These are phyloP conservation scores for Globisporangium irregulare DNA, from an alignment of 352 stramenopile species.

Conservation along the genomic window DNA sequence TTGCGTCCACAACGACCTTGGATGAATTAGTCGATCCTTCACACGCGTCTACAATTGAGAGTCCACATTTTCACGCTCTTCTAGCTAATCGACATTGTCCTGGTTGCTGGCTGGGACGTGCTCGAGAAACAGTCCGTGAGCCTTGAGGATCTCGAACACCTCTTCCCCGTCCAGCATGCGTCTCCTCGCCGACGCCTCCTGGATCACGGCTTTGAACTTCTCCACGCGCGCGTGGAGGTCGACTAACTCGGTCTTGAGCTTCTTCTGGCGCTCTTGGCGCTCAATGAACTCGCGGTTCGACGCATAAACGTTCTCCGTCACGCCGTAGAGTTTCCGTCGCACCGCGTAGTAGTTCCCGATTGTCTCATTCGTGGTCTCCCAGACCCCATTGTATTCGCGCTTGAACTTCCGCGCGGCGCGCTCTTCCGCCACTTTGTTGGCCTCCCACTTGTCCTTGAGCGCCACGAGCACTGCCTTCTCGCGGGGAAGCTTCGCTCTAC, in stretches of 20 bases:
- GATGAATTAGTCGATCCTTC: no score
- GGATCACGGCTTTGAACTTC: constrained; percentile 40
- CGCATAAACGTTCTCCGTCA: constrained; percentile 69
- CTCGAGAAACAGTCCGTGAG: constrained; percentile 30
- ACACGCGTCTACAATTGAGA: no score
- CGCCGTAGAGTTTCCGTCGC: constrained; percentile 53
- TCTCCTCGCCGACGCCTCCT: constrained; percentile 29
- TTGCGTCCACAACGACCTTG: no score
- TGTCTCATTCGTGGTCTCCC: constrained; percentile 33
- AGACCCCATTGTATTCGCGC: constrained; percentile 26
- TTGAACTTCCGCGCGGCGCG: constrained; percentile 46
- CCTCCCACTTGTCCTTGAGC: constrained; percentile 47
- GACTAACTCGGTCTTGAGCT: constrained; percentile 29
- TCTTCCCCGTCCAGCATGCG: constrained; percentile 59
- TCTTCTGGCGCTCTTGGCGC: constrained; percentile 32
- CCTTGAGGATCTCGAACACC: constrained; percentile 46
- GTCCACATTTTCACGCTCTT: no score
- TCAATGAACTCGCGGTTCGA: constrained; percentile 41
- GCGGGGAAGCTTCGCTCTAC: constrained; percentile 42
- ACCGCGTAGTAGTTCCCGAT: constrained; percentile 43
- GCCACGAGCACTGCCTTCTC: constrained; percentile 42
- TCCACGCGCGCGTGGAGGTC: constrained; percentile 33
- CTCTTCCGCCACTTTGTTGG: constrained; percentile 41
- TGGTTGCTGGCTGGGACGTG: constrained; percentile 27
- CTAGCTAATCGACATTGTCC: constrained; percentile 12